A percentile compares a stretch with the other conserved stretches of the same genome.
Conservation (phyloP, 2,329 filamentous ascomycete species). For the Sporothrix globosa region DNA sequence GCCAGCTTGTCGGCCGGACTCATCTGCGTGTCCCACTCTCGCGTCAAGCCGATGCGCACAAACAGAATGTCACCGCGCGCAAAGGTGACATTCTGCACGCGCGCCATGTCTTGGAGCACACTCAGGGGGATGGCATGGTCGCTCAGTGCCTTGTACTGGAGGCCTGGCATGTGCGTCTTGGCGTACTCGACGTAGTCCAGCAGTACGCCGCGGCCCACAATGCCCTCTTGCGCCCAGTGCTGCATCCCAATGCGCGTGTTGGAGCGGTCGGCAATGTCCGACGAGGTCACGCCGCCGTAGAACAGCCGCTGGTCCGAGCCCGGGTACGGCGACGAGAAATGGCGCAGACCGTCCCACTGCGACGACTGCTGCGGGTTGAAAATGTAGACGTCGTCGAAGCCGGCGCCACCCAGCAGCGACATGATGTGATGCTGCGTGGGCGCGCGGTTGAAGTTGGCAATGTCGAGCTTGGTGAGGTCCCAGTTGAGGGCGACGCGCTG, state of each 20-base stretch:
- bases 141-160: slow-evolving; percentile 46
- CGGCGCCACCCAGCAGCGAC: slow-evolving; percentile 44
- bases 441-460: slow-evolving; percentile 40
- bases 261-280: slow-evolving; percentile 50
- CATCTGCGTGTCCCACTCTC: slow-evolving; percentile 53
- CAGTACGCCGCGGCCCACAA: slow-evolving; percentile 55
- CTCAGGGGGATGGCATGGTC: slow-evolving; percentile 44
- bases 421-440: slow-evolving; percentile 44
- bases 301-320: slow-evolving; percentile 47
- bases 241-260: slow-evolving; percentile 51
- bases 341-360: slow-evolving; percentile 55
- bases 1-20: slow-evolving; percentile 40
- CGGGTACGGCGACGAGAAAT: slow-evolving; percentile 51
- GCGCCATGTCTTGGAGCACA: slow-evolving; percentile 45
- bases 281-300: slow-evolving; percentile 53
- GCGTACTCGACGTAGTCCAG: slow-evolving; percentile 55
- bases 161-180: slow-evolving; percentile 33
- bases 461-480: slow-evolving; percentile 47
- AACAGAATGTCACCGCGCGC: slow-evolving; percentile 58
- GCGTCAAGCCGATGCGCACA: slow-evolving; percentile 50
- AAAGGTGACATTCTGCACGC: slow-evolving; percentile 50
- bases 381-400: slow-evolving; percentile 46
- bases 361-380: slow-evolving; percentile 54
- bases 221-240: slow-evolving; percentile 47
- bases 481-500: slow-evolving; percentile 51